Evolutionary conservation across 2,329 filamentous ascomycete genomes (phyloP).

Genomic region (Verticillium longisporum): DNA sequence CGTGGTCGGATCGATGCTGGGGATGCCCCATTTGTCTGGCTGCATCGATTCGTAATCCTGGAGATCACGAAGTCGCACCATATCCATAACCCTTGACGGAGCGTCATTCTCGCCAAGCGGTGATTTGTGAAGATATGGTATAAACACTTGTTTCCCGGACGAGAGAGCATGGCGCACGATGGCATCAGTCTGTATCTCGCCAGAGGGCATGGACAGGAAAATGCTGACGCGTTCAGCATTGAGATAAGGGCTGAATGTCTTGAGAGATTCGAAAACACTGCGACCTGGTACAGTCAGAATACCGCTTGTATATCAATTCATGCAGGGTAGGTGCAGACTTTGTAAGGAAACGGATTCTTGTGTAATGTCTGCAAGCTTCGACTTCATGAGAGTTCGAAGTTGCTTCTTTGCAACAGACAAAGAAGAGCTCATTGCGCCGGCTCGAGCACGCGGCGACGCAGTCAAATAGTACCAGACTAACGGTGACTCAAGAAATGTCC

Average conservation of each 20-base stretch:
- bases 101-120: conserved; percentile 38
- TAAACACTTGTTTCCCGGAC: conserved; percentile 77
- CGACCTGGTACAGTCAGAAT: conserved; percentile 41
- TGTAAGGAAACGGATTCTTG: conserved; percentile 58
- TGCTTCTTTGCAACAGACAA: conserved; percentile 68
- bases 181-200: conserved; percentile 75
- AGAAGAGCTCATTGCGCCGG: conserved; percentile 38
- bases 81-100: conserved; percentile 77
- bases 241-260: conserved; percentile 65
- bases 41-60: conserved; percentile 72
- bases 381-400: conserved; percentile 64
- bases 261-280: conserved; percentile 56
- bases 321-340: conserved; percentile 46
- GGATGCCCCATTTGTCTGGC: conserved; percentile 88
- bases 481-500: background rate
- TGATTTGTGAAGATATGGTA: conserved; percentile 76
- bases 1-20: conserved; percentile 65
- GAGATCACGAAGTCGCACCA: conserved; percentile 71
- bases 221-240: conserved; percentile 72
- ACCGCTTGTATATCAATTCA: background rate
- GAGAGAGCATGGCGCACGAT: conserved; percentile 77
- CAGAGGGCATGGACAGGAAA: conserved; percentile 87
- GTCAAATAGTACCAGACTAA: background rate
- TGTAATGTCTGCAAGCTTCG: conserved; percentile 53
- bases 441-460: background rate